A percentile compares a stretch with the other conserved stretches of the same genome.
These are phyloP conservation scores for Gyrodon lividus DNA, from an alignment of 768 basidiomycete species.

Conservation along the genomic window DNA sequence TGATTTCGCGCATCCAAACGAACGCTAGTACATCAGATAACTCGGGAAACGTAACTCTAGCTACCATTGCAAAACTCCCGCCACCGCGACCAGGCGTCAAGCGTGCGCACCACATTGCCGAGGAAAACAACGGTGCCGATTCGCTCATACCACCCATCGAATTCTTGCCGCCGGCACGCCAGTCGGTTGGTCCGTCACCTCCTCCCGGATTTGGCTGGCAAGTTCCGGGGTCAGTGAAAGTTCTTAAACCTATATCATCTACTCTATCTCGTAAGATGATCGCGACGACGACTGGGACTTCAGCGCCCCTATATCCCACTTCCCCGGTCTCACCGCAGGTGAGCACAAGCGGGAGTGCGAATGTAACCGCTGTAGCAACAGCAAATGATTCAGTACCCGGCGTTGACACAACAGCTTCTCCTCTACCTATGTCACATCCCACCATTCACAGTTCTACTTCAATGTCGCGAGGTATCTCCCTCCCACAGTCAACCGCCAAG, in stretches of 20 bases:
- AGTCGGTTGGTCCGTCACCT: conserved; percentile 13
- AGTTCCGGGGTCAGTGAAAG: background rate
- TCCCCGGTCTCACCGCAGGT: background rate
- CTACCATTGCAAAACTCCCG: background rate
- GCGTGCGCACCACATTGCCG: background rate
- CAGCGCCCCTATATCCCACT: background rate
- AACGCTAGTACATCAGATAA: background rate
- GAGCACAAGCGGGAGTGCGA: background rate
- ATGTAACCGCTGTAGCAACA: background rate
- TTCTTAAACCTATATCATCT: background rate
- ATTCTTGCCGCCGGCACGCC: conserved; percentile 17
- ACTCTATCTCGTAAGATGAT: background rate
- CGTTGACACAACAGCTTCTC: background rate
- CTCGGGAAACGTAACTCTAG: background rate
- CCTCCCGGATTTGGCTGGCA: conserved; percentile 9
- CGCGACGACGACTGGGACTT: background rate
- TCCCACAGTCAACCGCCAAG: background rate
- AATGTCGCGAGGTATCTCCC: background rate
- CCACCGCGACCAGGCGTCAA: conserved; percentile 1
- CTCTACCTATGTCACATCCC: background rate
- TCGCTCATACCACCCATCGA: conserved; percentile 34
- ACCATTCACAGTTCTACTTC: background rate
- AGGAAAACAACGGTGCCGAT: background rate
- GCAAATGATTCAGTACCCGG: background rate
- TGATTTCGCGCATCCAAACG: conserved; percentile 29